A percentile compares a stretch with the other conserved stretches of the same genome.
phyloP scores from a whole-genome alignment of 306 rosid genomes.

The Corylus americana region DNA sequence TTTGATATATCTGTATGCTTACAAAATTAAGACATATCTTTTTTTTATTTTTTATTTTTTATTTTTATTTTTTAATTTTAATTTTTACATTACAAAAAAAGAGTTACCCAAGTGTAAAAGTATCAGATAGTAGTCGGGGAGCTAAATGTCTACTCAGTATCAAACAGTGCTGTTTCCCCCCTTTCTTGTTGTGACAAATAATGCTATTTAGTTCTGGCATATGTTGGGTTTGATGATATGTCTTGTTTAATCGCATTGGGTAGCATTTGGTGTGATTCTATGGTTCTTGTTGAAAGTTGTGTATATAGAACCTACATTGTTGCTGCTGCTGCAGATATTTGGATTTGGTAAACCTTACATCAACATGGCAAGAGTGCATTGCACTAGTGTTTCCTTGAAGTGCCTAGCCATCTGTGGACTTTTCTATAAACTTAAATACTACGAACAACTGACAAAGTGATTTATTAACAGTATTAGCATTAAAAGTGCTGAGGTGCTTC shows the following conservation, averaged over 20 bases:
- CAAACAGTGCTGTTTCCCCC: not conserved
- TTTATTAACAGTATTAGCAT: not conserved
- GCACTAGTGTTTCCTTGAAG: not conserved
- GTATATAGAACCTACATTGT: conserved; percentile 7
- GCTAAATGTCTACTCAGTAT: not conserved
- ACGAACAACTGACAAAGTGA: not conserved
- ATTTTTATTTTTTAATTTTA: not conserved
- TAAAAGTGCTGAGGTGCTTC: not conserved
- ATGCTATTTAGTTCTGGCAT: not conserved
- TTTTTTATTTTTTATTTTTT: not conserved
- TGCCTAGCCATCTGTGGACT: not conserved
- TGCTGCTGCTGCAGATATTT: conserved; percentile 1
- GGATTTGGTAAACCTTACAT: not conserved
- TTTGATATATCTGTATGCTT: not conserved
- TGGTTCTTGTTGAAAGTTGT: not conserved
- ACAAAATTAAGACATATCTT: not conserved
- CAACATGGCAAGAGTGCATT: not conserved
- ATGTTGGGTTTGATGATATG: not conserved
- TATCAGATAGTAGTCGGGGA: not conserved
- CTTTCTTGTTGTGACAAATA: not conserved
- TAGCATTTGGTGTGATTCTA: not conserved
- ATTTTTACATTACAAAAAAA: too few relatives aligned
- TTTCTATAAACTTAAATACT: not conserved
- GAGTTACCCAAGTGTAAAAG: not conserved
- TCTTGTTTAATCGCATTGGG: not conserved